Evolutionary conservation across 2,329 filamentous ascomycete species (phyloP), one percentile per base, ranked within the genome.

Genomic region (Hypoxylon sp.): DNA sequence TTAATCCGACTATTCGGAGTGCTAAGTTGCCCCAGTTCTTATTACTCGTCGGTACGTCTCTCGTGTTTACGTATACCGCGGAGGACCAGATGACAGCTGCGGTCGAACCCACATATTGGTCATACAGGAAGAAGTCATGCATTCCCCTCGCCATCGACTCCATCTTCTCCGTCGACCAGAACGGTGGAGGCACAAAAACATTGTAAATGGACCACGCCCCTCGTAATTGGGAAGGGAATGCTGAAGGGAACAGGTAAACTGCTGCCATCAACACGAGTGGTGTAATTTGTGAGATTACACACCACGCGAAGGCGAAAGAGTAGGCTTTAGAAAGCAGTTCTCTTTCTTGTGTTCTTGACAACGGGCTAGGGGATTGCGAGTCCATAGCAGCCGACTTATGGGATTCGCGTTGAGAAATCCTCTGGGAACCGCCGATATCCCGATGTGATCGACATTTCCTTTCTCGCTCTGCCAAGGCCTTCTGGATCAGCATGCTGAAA

Each of bases 101-200:
- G 2, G 56, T 56, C 4, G 56, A 56, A 5, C 56, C 56, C n/a
- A 56, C 41, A 12, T 56, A 59, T 11, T 59, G 56, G 17, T 59
- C 56, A 34, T 59, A 59, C 7, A 53, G 37, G 31, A 59, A 56
- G 49, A 59, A 59, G 20, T 50, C 49, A 11, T 59, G 56, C 56
- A 59, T 59, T 7, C 52, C 56, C 7, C 31, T 37, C 15, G 35
- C 51, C 56, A 59, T 59, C 2, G 56, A 56, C 12, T 41, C 26
- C 45, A 59, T 56, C 26, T 50, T 34, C 45, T 47, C 30, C 2
- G 45, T 50, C 7, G 56, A 51, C 43, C 46, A 59, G 29, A 59
- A 59, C 1, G 52, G 51, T 2, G 51, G 48, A 12, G 56, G 56
- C 30, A 47, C 17, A 26, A 59, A 59, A 7, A 59, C 51, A 6